A percentile compares a stretch with the other conserved stretches of the same genome.
Evolutionary conservation across 208 protist species (phyloP).

Genomic region (Acanthamoeba healyi): DNA sequence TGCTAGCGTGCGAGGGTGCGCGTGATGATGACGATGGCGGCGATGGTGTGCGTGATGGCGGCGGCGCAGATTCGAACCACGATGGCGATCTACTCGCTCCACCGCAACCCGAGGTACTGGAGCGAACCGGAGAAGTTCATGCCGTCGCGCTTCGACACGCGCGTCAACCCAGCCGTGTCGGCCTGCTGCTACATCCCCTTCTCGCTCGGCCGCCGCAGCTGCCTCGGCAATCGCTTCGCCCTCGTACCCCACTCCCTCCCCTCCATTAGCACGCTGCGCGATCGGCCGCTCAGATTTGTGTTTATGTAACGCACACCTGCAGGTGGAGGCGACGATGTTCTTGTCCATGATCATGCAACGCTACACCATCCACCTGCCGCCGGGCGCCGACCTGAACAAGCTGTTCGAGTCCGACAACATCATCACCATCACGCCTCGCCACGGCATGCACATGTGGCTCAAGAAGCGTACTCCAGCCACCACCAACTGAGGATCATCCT

Average conservation of each 20-base stretch:
- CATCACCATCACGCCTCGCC: not conserved
- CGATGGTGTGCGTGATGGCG: too few species aligned
- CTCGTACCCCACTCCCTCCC: not conserved
- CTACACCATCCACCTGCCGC: slow-evolving; percentile 39
- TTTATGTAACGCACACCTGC: not conserved
- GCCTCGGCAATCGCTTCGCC: slow-evolving; percentile 10
- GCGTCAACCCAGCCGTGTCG: slow-evolving; percentile 5
- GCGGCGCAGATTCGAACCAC: not conserved
- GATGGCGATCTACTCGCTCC: not conserved
- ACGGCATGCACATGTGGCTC: not conserved
- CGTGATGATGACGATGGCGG: too few species aligned
- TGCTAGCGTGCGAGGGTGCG: too few species aligned
- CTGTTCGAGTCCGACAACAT: not conserved
- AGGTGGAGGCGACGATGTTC: slow-evolving; percentile 48
- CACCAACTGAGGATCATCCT: too few species aligned
- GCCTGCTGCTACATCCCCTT: not conserved
- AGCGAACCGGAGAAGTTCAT: slow-evolving; percentile 1
- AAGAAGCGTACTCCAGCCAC: slow-evolving; percentile 5
- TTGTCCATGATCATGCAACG: not conserved
- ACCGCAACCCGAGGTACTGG: slow-evolving; percentile 24
- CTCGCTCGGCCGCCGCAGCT: slow-evolving; percentile 5
- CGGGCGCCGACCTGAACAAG: not conserved
- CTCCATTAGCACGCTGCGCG: not conserved
- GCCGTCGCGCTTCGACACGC: slow-evolving; percentile 6
- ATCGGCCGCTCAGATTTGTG: not conserved